Evolutionary conservation across 176 grass and related monocot species (phyloP).

Genomic region (Lolium rigidum): DNA sequence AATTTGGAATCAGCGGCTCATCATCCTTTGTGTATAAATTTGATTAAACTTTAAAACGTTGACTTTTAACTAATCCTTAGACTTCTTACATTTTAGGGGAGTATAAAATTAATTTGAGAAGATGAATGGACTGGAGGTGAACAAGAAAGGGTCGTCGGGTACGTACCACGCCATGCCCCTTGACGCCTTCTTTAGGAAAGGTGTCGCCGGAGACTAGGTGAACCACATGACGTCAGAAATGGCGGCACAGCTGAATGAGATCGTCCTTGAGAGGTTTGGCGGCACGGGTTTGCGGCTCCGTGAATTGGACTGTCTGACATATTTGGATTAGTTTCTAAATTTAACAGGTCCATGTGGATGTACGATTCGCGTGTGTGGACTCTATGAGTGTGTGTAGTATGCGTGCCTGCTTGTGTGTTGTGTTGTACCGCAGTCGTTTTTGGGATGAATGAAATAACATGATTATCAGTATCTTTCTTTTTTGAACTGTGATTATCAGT

Average conservation of each 20-base stretch:
- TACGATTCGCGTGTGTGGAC: neutral
- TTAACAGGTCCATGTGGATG: neutral
- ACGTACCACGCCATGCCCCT: neutral
- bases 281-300: conserved; percentile 15
- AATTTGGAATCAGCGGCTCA: no score
- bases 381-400: no score
- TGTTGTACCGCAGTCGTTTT: no score
- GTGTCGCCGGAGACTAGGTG: conserved; percentile 53
- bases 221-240: conserved; percentile 49
- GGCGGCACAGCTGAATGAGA: conserved; percentile 36
- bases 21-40: no score
- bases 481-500: no score
- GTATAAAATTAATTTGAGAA: conserved; percentile 7
- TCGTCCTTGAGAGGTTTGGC: conserved; percentile 31
- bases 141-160: conserved; percentile 3
- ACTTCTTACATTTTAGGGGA: no score
- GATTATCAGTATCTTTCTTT: no score
- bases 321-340: neutral
- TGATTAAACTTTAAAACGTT: no score
- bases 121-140: conserved; percentile 57
- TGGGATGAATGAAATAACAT: no score
- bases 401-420: no score
- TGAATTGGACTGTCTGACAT: neutral
- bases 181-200: conserved; percentile 44
- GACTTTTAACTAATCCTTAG: no score